Evolutionary conservation across 306 rosid genomes (phyloP).

Genomic region (Inga laurina): DNA sequence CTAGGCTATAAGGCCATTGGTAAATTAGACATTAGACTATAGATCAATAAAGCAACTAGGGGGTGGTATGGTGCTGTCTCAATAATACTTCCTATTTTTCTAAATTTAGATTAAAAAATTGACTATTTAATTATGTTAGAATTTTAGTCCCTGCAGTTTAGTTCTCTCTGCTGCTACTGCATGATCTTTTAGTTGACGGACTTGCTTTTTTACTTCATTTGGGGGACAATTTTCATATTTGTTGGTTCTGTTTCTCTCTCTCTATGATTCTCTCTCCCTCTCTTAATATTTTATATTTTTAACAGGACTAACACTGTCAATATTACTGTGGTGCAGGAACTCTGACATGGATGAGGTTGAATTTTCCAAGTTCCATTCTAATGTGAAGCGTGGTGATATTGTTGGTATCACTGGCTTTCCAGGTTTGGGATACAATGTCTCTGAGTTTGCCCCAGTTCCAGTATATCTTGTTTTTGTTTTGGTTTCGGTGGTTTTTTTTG

Average conservation of each 20-base stretch:
- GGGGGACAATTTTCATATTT: neutral
- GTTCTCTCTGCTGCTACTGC: neutral
- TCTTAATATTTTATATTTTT: neutral
- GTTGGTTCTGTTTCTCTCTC: neutral
- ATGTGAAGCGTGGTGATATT: constrained; percentile 71
- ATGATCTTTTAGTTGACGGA: neutral
- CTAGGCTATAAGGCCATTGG: too few relatives aligned
- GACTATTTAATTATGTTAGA: neutral
- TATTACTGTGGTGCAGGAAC: constrained; percentile 45
- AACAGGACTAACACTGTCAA: neutral
- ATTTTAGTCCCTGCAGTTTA: neutral
- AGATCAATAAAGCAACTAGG: neutral
- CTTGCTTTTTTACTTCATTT: neutral
- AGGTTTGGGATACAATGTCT: constrained; percentile 36
- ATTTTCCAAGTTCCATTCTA: constrained; percentile 61
- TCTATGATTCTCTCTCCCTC: neutral
- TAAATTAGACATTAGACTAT: neutral
- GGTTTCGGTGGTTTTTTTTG: neutral
- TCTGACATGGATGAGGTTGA: constrained; percentile 52
- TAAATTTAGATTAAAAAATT: too few relatives aligned
- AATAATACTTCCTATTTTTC: neutral
- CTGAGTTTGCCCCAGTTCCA: neutral
- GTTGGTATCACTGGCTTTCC: constrained; percentile 73
- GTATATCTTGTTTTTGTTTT: neutral
- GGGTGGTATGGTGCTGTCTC: neutral